Evolutionary conservation across 495 filamentous ascomycete species (phyloP), one percentile per base, ranked within the genome.

Genomic region (Pseudevernia furfuracea): DNA sequence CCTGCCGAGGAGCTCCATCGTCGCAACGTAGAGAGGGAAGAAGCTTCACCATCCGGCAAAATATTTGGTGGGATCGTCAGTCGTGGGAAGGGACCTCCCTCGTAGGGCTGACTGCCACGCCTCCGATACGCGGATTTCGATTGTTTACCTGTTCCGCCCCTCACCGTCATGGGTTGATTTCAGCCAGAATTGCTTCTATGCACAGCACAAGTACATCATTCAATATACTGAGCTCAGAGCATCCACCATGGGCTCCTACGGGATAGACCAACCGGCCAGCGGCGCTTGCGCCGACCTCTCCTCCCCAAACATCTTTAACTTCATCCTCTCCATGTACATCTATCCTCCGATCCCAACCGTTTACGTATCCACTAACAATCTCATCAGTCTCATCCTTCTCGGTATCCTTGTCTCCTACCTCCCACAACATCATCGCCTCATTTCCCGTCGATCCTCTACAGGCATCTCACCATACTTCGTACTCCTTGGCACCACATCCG

Each of bases 391-490:
- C 69, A 90, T 98, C 67, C 78, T 97, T 69, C 70, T 96, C 69
- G 94, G 95, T 57, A 95, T 98, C 74, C 78, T 97, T 61, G 73
- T 93, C 64, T 97, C 93, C 64, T 98, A 98, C 75, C 84, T 96
- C 36, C 95, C 94, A 3, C 94, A 98, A 74, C 94, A 97, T 74
- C 79, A 86, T 73, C 90, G 92, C 65, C 97, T 98, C 78, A 89
- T 96, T 67, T 75, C 81, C 49, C 85, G 91, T 41, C 85, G 88
- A 58, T 92, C 89, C 55, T 96, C 95, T n/a, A 91, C 92, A 76
- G 94, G 94, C 56, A 93, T 98, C 60, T 96, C 91, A 37, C 93
- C 94, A 4, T 90, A 90, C 70, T 98, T 96, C 70, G 84, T 98
- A 64, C 85, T 97, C 23, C 87, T 98, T 32, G 94, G 95, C 58